Conservation (phyloP, 1,139 yeast genomes). For the Kluyveromyces marxianus region DNA sequence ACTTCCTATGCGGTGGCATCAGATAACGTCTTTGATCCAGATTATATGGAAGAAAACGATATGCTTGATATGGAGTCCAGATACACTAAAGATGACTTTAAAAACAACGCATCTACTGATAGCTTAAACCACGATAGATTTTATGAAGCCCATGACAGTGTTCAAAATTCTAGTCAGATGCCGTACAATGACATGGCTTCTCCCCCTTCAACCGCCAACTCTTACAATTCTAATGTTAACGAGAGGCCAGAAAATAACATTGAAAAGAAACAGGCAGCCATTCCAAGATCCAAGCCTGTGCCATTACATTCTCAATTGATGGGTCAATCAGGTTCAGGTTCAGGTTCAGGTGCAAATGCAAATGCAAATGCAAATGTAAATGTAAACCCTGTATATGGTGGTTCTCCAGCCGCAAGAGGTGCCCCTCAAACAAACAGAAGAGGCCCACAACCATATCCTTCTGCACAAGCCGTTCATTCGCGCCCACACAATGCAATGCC, state of each 20-base stretch:
- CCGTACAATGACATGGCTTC: too few relatives aligned
- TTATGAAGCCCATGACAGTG: neutral
- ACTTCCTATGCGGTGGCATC: neutral
- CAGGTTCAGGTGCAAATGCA: neutral
- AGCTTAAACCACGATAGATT: slow-evolving; percentile 3
- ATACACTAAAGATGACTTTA: slow-evolving; percentile 11
- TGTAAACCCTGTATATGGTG: too few relatives aligned
- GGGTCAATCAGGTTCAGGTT: neutral
- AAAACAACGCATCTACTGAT: slow-evolving; percentile 4
- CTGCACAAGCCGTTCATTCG: too few relatives aligned
- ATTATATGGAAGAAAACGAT: slow-evolving; percentile 26
- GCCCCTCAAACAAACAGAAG: too few relatives aligned
- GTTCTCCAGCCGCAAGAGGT: too few relatives aligned
- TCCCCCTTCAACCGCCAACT: too few relatives aligned
- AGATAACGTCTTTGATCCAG: slow-evolving; percentile 29
- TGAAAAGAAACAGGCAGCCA: neutral
- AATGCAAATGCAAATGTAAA: neutral
- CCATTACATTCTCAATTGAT: neutral
- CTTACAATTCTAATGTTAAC: neutral
- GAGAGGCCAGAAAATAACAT: neutral
- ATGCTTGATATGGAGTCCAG: slow-evolving; percentile 19
- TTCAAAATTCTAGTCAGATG: neutral
- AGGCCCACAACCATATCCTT: too few relatives aligned
- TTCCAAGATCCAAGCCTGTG: neutral
- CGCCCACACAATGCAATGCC: neutral